Evolutionary conservation across 2,329 filamentous ascomycete genomes (phyloP), one percentile per base, ranked within the genome.

Genomic region (Fusarium sp.): DNA sequence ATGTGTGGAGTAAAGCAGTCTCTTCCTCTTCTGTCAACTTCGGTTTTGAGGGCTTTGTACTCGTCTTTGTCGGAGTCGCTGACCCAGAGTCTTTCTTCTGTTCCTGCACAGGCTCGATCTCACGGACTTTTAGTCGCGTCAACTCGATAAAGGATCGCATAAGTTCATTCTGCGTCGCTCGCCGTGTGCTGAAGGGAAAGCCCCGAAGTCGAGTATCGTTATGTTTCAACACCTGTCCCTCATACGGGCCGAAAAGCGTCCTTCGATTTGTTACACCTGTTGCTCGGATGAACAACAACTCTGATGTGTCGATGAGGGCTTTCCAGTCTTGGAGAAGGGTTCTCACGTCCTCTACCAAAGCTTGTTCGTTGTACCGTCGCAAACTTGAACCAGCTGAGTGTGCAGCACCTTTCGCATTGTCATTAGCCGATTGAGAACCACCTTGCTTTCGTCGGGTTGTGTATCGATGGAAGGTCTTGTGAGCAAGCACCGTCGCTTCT

Each of bases 401-500:
- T 0, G 96, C 96, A 52, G 93, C 92, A 19, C 96, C 96, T 80
- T 97, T 97, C n/a, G 95, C 90, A 69, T 94, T 93, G 81, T 99
- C 96, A 81, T 95, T 98, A 33, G 96, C 92, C 6, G 95, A 97
- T 81, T 99, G 96, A 16, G 95, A 92, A 46, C 97, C 96, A 86
- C 96, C 96, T 82, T 99, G 96, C 81, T 99, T 99, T 75, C 96
- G 89, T 73, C 96, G 89, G 10, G 96, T 99, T 0, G 97, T 99
- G 80, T 99, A 99, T 64, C 96, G 90, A 82, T 99, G 97, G 82
- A 98, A 99, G 0, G 96, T 98, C 85, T 99, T 99, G 83, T 98
- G 96, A 1, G 95, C 96, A 49, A 98, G 88, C 1, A 98, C 94
- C 0, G 92, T 93, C 10, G 96, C 94, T 78, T 97, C 93, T 60